A percentile compares a stretch with the other conserved stretches of the same genome.
These are phyloP conservation scores for Claviceps quebecensis DNA, from an alignment of 2,329 filamentous ascomycete species.

Conservation along the genomic window DNA sequence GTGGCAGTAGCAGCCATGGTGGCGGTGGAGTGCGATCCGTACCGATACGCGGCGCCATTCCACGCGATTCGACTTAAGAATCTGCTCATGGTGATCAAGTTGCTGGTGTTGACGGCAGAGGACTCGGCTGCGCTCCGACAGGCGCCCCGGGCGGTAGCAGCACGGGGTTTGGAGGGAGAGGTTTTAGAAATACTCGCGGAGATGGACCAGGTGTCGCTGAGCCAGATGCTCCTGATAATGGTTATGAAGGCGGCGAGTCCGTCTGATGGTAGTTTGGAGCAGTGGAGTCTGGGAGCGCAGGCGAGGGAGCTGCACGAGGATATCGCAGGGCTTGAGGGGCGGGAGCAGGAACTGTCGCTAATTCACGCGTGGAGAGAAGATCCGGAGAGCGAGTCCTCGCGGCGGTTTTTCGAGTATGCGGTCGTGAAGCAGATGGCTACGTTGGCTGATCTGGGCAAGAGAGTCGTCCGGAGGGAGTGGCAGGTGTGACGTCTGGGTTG, in stretches of 20 bases:
- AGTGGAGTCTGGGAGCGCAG: slow-evolving; percentile 30
- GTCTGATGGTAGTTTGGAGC: slow-evolving; percentile 24
- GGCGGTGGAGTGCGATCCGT: slow-evolving; percentile 33
- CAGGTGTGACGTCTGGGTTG: slow-evolving; percentile 1
- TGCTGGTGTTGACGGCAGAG: slow-evolving; percentile 35
- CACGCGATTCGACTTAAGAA: slow-evolving; percentile 35
- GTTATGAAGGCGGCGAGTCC: slow-evolving; percentile 29
- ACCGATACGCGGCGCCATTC: slow-evolving; percentile 35
- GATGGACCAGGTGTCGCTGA: slow-evolving; percentile 38
- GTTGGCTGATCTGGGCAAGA: slow-evolving; percentile 32
- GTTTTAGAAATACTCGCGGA: slow-evolving; percentile 21
- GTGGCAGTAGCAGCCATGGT: slow-evolving; percentile 34
- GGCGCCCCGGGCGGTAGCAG: slow-evolving; percentile 13
- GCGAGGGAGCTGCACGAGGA: slow-evolving; percentile 35
- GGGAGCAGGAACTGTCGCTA: slow-evolving; percentile 29
- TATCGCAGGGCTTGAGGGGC: slow-evolving; percentile 30
- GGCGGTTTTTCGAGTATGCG: slow-evolving; percentile 34
- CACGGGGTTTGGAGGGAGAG: slow-evolving; percentile 11
- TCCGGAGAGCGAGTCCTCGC: slow-evolving; percentile 24
- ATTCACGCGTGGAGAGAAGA: slow-evolving; percentile 30
- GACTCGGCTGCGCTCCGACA: slow-evolving; percentile 15
- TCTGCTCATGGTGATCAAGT: slow-evolving; percentile 35
- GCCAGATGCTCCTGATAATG: slow-evolving; percentile 38
- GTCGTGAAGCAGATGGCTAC: slow-evolving; percentile 32
- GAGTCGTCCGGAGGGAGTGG: slow-evolving; percentile 29